phyloP scores from a whole-genome alignment of 257 asterid species.

The Salvia splendens region DNA sequence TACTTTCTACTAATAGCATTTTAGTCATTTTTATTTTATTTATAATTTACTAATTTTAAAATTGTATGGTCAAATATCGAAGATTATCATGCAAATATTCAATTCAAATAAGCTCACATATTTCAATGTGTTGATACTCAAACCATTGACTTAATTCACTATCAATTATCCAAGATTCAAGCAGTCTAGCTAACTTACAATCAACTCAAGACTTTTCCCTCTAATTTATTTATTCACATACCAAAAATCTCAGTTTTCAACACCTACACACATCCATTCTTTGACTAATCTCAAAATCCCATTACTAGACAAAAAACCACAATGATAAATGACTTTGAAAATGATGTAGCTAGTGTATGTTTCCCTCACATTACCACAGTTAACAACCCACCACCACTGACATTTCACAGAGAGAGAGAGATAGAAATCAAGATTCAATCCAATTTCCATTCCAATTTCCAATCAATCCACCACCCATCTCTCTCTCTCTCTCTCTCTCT shows the following conservation, averaged over 20 bases:
- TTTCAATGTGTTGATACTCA: no score
- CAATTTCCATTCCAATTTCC: not conserved
- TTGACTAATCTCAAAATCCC: slow-evolving; percentile 6
- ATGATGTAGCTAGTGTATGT: not conserved
- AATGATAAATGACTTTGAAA: slow-evolving; percentile 25
- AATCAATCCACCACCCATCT: not conserved
- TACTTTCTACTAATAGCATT: no score
- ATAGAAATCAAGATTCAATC: slow-evolving; percentile 25
- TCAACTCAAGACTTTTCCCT: slow-evolving; percentile 18
- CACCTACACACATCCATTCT: slow-evolving; percentile 18
- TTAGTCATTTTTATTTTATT: no score
- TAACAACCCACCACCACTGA: slow-evolving; percentile 22
- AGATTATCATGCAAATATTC: no score
- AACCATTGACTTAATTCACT: no score
- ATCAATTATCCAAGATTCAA: not conserved
- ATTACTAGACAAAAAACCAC: not conserved
- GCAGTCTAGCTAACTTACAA: not conserved
- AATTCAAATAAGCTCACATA: no score
- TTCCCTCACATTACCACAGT: not conserved
- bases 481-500: not conserved
- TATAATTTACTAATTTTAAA: no score
- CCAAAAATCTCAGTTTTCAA: slow-evolving; percentile 27
- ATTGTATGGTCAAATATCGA: no score
- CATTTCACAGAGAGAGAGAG: not conserved
- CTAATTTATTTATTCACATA: not conserved